A percentile compares a stretch with the other conserved stretches of the same genome.
Evolutionary conservation across 1,284 basidiomycete species (phyloP).

Genomic region (Pholiota adiposa): DNA sequence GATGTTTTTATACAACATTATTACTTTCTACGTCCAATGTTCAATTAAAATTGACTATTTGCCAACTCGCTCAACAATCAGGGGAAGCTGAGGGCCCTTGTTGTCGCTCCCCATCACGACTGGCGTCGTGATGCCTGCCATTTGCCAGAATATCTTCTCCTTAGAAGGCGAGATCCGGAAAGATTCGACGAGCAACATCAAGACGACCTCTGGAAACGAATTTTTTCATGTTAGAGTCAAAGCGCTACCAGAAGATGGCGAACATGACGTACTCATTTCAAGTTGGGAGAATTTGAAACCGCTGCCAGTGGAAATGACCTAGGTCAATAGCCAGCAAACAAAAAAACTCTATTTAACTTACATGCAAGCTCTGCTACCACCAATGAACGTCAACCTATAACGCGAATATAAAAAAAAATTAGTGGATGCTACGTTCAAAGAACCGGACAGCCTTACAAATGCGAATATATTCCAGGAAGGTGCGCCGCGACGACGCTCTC

Average conservation of each 20-base stretch:
- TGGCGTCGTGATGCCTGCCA: conserved; percentile 12
- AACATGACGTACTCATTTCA: conserved; percentile 33
- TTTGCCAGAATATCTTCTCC: conserved; percentile 26
- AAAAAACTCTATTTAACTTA: no score
- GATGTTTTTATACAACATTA: no score
- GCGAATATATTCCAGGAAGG: conserved; percentile 38
- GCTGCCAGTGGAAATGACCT: no score
- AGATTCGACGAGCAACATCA: conserved; percentile 29
- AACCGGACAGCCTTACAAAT: conserved; percentile 29
- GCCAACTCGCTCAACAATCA: conserved; percentile 1
- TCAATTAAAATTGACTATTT: background rate
- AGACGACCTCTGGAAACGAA: conserved; percentile 22
- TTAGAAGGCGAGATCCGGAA: conserved; percentile 27
- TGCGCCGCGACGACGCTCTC: conserved; percentile 22
- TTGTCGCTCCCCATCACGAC: background rate
- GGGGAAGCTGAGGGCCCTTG: background rate
- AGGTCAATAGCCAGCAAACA: no score
- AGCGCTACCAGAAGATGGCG: background rate
- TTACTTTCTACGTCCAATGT: no score
- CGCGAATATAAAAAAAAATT: background rate
- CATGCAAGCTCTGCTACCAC: conserved; percentile 44
- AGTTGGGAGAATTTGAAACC: conserved; percentile 40
- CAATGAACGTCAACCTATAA: conserved; percentile 47
- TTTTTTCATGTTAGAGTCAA: background rate
- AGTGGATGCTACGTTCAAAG: background rate